These are phyloP conservation scores for Phialemonium atrogriseum DNA, from an alignment of 2,329 filamentous ascomycete species.

Conservation along the genomic window DNA sequence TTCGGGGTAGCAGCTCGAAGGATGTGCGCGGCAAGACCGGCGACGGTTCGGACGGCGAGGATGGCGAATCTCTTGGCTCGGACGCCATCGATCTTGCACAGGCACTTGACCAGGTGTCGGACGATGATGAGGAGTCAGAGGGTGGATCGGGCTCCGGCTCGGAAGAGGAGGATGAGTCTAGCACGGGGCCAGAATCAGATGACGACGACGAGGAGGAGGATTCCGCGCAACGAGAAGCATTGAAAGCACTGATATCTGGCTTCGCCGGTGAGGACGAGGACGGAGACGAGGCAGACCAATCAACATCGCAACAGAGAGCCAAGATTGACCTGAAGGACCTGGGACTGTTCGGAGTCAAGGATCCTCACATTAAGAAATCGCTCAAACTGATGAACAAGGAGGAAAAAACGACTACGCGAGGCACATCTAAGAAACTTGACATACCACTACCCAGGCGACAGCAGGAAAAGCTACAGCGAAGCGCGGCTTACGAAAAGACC, in stretches of 20 bases:
- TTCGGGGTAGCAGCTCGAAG: conserved; percentile 37
- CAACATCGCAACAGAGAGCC: conserved; percentile 42
- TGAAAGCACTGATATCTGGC: conserved; percentile 61
- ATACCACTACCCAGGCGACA: conserved; percentile 79
- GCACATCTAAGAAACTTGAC: conserved; percentile 61
- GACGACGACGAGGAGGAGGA: conserved; percentile 34
- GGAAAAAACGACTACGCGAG: conserved; percentile 46
- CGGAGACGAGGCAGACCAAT: conserved; percentile 32
- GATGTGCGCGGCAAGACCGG: conserved; percentile 30
- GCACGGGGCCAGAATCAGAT: conserved; percentile 25
- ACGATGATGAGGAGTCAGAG: conserved; percentile 39
- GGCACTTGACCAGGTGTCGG: conserved; percentile 47
- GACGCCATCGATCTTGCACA: conserved; percentile 52
- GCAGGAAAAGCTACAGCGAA: conserved; percentile 76
- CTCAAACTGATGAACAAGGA: conserved; percentile 66
- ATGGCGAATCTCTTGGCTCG: conserved; percentile 49
- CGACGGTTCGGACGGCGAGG: conserved; percentile 51
- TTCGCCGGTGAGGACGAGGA: conserved; percentile 57
- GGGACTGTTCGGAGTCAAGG: conserved; percentile 59
- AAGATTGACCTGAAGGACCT: conserved; percentile 73
- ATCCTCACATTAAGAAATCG: conserved; percentile 68
- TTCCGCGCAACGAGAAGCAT: conserved; percentile 52
- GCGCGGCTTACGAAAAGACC: conserved; percentile 79
- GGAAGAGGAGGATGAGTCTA: conserved; percentile 30
- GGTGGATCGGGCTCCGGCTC: conserved; percentile 33